Percentiles rank a stretch among this genome's conserved stretches.
phyloP scores from a whole-genome alignment of 2,329 filamentous ascomycete species.

The Eurotiales sp. region DNA sequence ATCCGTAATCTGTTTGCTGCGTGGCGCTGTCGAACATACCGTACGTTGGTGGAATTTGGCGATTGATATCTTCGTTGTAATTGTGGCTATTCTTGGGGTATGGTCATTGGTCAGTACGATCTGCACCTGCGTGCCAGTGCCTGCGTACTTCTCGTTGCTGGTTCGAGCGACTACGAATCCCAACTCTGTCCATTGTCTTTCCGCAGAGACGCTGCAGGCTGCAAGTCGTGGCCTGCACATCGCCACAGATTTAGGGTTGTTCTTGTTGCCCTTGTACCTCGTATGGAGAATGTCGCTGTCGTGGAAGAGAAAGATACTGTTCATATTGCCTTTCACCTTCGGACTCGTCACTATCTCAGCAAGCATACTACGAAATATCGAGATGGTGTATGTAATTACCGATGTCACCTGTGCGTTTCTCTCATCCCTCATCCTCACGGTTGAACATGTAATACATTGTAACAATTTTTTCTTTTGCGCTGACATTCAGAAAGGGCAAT shows the following conservation, averaged over 20 bases:
- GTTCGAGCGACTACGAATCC: background rate
- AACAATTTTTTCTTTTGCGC: no score
- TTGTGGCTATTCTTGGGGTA: background rate
- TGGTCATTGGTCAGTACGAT: background rate
- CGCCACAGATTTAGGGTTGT: background rate
- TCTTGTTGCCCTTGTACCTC: background rate
- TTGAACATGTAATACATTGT: no score
- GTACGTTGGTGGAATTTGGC: background rate
- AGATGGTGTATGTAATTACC: background rate
- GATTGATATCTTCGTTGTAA: background rate
- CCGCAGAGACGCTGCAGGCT: background rate
- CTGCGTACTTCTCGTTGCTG: background rate
- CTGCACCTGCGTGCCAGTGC: background rate
- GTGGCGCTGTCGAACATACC: background rate
- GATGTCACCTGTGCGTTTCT: background rate
- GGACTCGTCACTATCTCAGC: background rate
- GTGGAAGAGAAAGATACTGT: background rate
- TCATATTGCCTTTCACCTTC: background rate
- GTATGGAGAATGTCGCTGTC: background rate
- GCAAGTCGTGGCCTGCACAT: background rate
- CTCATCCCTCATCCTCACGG: background rate
- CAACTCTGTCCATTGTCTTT: background rate
- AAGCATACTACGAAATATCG: background rate
- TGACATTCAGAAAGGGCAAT: background rate
- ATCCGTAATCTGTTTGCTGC: background rate